Percentiles rank a stretch among this genome's conserved stretches.
phyloP scores from a whole-genome alignment of 495 filamentous ascomycete species.

The Trichoderma orchidacearum region DNA sequence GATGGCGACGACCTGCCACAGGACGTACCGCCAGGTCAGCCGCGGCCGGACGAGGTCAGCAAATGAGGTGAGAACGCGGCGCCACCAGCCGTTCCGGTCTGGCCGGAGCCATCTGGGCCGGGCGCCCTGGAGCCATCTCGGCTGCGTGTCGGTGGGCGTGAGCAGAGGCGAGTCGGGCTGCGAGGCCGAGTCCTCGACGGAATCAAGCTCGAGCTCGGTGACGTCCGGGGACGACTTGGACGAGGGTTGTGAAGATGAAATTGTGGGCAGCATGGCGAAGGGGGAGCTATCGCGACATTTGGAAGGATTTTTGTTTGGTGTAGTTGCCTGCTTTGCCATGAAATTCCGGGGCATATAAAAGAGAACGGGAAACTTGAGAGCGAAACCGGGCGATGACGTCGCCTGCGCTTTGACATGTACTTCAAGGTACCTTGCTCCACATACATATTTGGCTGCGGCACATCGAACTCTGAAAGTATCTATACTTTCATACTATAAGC shows the following conservation, averaged over 20 bases:
- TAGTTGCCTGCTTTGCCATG: too few species aligned
- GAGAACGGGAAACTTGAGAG: too few species aligned
- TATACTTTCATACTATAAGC: too few species aligned
- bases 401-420: too few species aligned
- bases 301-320: too few species aligned
- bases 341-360: too few species aligned
- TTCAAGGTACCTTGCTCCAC: too few species aligned
- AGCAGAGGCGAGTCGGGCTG: background rate
- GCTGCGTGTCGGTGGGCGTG: background rate
- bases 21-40: constrained; percentile 15
- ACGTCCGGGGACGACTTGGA: background rate
- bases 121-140: background rate
- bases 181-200: background rate
- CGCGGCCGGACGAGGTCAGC: background rate
- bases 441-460: too few species aligned
- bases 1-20: constrained; percentile 6
- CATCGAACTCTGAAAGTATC: too few species aligned
- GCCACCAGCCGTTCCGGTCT: background rate
- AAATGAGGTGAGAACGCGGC: background rate
- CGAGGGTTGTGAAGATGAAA: background rate
- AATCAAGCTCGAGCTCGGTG: background rate
- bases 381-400: too few species aligned
- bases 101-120: background rate
- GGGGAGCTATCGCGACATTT: too few species aligned
- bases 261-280: background rate